Percentiles rank a stretch among this genome's conserved stretches.
Conservation (phyloP, 192 early-diverging fungal species). For the Gryganskiella cystojenkinii region DNA sequence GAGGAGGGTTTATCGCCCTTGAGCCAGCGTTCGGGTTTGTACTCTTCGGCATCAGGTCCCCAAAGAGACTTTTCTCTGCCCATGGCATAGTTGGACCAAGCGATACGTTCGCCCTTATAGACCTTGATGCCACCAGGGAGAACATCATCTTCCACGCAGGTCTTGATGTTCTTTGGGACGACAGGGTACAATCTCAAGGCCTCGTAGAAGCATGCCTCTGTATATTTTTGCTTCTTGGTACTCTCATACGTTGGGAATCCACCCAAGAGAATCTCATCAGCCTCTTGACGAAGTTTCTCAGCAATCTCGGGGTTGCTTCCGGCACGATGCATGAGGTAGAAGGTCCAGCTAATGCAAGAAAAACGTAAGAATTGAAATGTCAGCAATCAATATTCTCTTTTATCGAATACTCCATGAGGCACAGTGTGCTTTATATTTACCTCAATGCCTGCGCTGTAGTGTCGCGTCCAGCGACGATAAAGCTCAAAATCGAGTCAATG, state of each 20-base stretch:
- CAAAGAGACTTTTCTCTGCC: constrained; percentile 63
- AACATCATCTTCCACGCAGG: constrained; percentile 64
- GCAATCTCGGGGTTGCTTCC: constrained; percentile 34
- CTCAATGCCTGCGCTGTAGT: constrained; percentile 63
- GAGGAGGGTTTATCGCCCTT: constrained; percentile 34
- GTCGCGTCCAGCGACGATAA: constrained; percentile 61
- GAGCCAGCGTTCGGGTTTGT: constrained; percentile 74
- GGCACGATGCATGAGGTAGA: constrained; percentile 58
- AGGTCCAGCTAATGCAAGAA: constrained; percentile 21
- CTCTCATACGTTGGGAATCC: constrained; percentile 31
- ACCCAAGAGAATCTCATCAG: constrained; percentile 28
- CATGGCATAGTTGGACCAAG: constrained; percentile 61
- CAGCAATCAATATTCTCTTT: too few species aligned
- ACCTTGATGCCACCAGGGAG: constrained; percentile 71
- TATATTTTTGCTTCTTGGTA: constrained; percentile 39
- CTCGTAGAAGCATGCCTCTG: constrained; percentile 64
- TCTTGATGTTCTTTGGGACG: constrained; percentile 67
- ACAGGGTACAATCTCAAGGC: constrained; percentile 70
- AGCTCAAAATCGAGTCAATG: constrained; percentile 57
- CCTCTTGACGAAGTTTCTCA: constrained; percentile 39
- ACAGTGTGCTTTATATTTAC: too few species aligned
- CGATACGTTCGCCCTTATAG: constrained; percentile 60
- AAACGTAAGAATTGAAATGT: too few species aligned
- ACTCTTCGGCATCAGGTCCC: constrained; percentile 71
- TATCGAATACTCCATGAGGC: too few species aligned